Evolutionary conservation across 345 rosid genomes (phyloP).

Genomic region (Clarkia xantiana): DNA sequence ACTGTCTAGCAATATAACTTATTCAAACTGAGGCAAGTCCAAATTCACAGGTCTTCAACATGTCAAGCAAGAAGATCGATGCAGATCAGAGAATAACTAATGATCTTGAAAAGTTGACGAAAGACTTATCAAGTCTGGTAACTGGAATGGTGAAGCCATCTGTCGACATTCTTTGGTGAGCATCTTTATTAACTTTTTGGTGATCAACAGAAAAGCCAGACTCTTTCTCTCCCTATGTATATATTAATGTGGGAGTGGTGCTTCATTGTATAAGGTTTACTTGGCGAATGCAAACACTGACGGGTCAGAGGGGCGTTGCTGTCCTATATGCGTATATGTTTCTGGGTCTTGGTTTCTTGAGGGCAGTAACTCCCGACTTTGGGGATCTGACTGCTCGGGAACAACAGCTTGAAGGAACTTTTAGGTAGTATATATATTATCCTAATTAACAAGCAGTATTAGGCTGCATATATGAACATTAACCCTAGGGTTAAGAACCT

Average conservation of each 20-base stretch:
- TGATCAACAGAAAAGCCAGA: neutral
- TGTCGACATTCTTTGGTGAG: constrained; percentile 90
- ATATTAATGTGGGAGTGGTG: neutral
- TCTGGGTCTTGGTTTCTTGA: constrained; percentile 82
- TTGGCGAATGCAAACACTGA: constrained; percentile 97
- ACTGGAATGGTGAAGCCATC: constrained; percentile 99
- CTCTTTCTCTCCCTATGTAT: neutral
- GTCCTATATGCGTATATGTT: constrained; percentile 90
- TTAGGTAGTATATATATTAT: constrained; percentile 51
- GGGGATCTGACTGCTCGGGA: constrained; percentile 75
- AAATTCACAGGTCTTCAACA: constrained; percentile 56
- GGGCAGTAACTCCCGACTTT: constrained; percentile 85
- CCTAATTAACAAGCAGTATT: neutral
- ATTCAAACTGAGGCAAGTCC: neutral
- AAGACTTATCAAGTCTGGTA: constrained; percentile 75
- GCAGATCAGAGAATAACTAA: constrained; percentile 94
- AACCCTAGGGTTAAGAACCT: no score
- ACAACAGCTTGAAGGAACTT: constrained; percentile 90
- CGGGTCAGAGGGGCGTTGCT: constrained; percentile 89
- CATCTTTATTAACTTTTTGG: constrained; percentile 8
- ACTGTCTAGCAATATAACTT: no score
- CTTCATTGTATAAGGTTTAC: constrained; percentile 56
- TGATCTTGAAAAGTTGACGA: constrained; percentile 79
- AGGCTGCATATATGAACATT: neutral
- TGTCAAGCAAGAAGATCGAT: constrained; percentile 78